Evolutionary conservation across 495 filamentous ascomycete species (phyloP).

Genomic region (Penicillium simplicissimum): DNA sequence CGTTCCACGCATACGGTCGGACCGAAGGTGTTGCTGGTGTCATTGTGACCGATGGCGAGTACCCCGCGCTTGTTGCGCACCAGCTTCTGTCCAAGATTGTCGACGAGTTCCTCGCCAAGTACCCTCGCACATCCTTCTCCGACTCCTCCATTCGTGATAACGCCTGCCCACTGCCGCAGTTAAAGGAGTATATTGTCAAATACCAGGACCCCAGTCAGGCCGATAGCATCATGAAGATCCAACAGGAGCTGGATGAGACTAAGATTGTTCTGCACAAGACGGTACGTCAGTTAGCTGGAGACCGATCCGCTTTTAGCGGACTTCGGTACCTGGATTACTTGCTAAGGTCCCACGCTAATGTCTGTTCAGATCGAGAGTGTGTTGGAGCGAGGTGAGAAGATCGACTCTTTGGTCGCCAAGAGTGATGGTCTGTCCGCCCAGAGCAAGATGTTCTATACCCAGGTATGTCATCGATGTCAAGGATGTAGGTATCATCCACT

Average conservation of each 20-base stretch:
- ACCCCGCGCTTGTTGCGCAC: conserved; percentile 89
- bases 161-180: conserved; percentile 60
- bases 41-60: conserved; percentile 87
- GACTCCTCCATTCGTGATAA: conserved; percentile 43
- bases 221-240: conserved; percentile 91
- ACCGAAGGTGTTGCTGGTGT: conserved; percentile 85
- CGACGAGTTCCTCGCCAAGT: conserved; percentile 84
- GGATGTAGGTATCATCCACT: not conserved
- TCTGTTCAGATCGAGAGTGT: conserved; percentile 67
- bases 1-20: conserved; percentile 86
- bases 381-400: conserved; percentile 82
- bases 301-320: not conserved
- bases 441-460: conserved; percentile 95
- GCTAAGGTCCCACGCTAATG: not conserved
- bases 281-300: conserved; percentile 21
- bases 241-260: conserved; percentile 95
- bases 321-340: not conserved
- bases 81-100: conserved; percentile 87
- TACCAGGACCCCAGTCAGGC: conserved; percentile 89
- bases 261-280: conserved; percentile 98
- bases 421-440: conserved; percentile 81
- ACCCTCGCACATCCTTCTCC: conserved; percentile 69
- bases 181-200: conserved; percentile 79
- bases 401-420: conserved; percentile 86
- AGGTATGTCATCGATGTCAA: conserved; percentile 46